Evolutionary conservation across 441 rosid species (phyloP), one percentile per base, ranked within the genome.

Genomic region (Pelargonium exstipulatum): DNA sequence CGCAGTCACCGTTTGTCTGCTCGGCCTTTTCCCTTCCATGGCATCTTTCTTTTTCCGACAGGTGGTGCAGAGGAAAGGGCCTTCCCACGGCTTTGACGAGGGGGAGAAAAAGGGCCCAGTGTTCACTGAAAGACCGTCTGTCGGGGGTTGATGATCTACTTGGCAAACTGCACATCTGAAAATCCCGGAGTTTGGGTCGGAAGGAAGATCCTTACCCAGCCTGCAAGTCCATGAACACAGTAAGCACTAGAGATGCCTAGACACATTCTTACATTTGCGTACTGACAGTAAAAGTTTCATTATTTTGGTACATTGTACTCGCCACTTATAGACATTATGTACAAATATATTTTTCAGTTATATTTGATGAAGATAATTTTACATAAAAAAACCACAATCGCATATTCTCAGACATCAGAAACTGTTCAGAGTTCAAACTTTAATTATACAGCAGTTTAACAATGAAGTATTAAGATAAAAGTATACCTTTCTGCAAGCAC

Each of bases 1-100:
- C 8, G 86, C 77, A 17, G 64, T 78, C 79, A 85, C 80, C 43
- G 83, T 72, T 8, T 89, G 83, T 80, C 75, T 78, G 80, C 77
- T 79, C 9, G 96, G 69, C 84, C 87, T 87, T 79, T 89, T 95
- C 66, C 99, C 99, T 84, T 95, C 99, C 99, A 91, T 95, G 42
- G 99, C 99, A 66, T 95, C 99, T 82, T 90, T 95, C 92, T 95
- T 95, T 67, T 78, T 89, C 83, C 77, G 83, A 79, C 97, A 91
- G 76, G 22, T 78, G 10, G 86, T 74, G 71, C 99, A 95, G 65
- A 95, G 90, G 74, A 88, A 95, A 67, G 95, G 99, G 29, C 97
- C 96, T 73, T 92, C 99, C 89, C 95, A 84, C 70, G 93, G 89
- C 77, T 85, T 85, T 42, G 99, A 85, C 64, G 90, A 77, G 14